Evolutionary conservation across 148 eudicot genomes (phyloP).

Genomic region (Pharnaceum exiguum): DNA sequence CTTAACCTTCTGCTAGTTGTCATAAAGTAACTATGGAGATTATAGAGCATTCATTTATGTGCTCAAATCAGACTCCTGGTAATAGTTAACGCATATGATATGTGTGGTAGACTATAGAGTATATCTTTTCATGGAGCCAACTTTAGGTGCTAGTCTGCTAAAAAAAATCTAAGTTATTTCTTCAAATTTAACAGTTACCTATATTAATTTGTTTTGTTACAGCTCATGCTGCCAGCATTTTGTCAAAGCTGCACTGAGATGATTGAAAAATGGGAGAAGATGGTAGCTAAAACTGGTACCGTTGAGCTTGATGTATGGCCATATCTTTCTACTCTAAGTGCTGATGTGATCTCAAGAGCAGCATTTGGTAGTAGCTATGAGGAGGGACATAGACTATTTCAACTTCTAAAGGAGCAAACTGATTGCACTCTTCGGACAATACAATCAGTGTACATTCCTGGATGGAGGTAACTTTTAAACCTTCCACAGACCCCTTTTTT

Average conservation of each 20-base stretch:
- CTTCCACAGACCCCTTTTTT: not conserved
- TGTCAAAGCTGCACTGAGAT: slow-evolving; percentile 11
- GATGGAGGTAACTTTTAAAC: slow-evolving; percentile 23
- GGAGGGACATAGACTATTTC: slow-evolving; percentile 25
- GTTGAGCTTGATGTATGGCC: slow-evolving; percentile 30
- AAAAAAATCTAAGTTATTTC: not conserved
- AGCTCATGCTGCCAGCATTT: slow-evolving; percentile 28
- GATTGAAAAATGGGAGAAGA: slow-evolving; percentile 26
- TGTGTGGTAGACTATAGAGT: too few relatives aligned
- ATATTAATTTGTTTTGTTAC: not conserved
- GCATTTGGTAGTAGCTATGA: slow-evolving; percentile 33
- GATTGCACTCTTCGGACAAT: not conserved
- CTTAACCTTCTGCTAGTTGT: too few relatives aligned
- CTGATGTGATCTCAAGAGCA: slow-evolving; percentile 31
- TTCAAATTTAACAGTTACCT: not conserved
- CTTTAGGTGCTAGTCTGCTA: not conserved
- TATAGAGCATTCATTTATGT: too few relatives aligned
- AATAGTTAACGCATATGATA: too few relatives aligned
- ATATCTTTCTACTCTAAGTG: slow-evolving; percentile 15
- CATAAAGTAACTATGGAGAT: too few relatives aligned
- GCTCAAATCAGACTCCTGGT: too few relatives aligned
- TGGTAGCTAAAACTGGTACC: slow-evolving; percentile 11
- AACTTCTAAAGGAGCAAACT: slow-evolving; percentile 23
- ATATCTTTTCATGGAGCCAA: not conserved
- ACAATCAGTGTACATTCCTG: slow-evolving; percentile 23